Evolutionary conservation across 2,329 filamentous ascomycete species (phyloP).

Genomic region (Diaporthe australafricana): DNA sequence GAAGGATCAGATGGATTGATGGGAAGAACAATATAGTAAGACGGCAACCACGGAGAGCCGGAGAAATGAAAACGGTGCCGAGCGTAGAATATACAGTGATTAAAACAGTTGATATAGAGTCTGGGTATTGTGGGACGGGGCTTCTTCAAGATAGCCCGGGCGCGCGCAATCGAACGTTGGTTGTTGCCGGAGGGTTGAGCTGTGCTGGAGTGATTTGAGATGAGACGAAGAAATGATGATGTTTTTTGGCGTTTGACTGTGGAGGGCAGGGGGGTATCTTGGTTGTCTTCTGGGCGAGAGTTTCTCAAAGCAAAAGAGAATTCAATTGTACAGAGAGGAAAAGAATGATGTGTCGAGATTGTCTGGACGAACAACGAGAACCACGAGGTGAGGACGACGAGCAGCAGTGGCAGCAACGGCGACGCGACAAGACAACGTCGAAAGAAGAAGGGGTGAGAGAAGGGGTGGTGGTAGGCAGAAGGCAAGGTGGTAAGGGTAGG

Average conservation of each 20-base stretch:
- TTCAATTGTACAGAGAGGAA: constrained; percentile 27
- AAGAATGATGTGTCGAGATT: constrained; percentile 8
- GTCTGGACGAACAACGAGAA: constrained; percentile 12
- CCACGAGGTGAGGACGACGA: neutral
- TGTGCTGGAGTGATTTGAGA: neutral
- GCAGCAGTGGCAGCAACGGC: constrained; percentile 7
- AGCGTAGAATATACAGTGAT: constrained; percentile 33
- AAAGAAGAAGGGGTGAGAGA: constrained; percentile 13
- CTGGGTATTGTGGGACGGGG: constrained; percentile 1
- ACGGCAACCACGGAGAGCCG: neutral
- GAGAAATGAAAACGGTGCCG: constrained; percentile 28
- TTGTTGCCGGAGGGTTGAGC: neutral
- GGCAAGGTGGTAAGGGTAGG: constrained; percentile 1
- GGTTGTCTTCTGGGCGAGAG: neutral
- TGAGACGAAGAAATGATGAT: constrained; percentile 8
- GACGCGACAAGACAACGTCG: constrained; percentile 21
- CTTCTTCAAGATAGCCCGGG: constrained; percentile 29
- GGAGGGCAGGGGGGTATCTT: constrained; percentile 14
- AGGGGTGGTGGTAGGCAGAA: constrained; percentile 3
- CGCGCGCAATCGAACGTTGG: constrained; percentile 15
- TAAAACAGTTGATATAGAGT: constrained; percentile 10
- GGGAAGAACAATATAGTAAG: neutral
- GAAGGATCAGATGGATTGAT: constrained; percentile 6
- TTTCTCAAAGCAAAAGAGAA: constrained; percentile 14
- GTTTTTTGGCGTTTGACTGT: constrained; percentile 1